Conservation (phyloP, 805 yeast genomes). For the Candida arabinofermentans region DNA sequence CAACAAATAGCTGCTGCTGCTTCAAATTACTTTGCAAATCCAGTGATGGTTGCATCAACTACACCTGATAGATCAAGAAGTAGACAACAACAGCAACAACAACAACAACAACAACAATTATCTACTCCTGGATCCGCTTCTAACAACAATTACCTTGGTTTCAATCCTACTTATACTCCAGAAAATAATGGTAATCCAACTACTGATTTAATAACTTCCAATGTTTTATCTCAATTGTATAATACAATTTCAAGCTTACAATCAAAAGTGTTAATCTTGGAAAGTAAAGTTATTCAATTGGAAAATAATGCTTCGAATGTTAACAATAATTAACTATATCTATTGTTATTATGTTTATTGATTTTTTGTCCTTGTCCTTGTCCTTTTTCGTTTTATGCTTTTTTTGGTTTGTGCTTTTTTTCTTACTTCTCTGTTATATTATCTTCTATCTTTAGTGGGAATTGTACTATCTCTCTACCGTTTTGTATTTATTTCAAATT, state of each 20-base stretch:
- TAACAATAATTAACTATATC: background rate
- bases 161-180: background rate
- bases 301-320: conserved; percentile 4
- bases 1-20: conserved; percentile 7
- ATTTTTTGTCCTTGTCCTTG: background rate
- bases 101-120: conserved; percentile 2
- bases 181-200: background rate
- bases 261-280: conserved; percentile 17
- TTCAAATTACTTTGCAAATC: background rate
- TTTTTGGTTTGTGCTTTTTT: background rate
- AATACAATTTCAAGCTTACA: conserved; percentile 19
- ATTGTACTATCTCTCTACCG: too few species aligned
- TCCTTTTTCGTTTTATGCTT: background rate
- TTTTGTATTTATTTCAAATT: background rate
- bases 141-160: background rate
- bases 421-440: background rate
- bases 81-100: conserved; percentile 1
- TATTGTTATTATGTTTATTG: background rate
- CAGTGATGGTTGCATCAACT: background rate
- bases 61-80: background rate
- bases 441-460: too few species aligned
- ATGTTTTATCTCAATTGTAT: conserved; percentile 9
- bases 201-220: background rate
- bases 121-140: background rate
- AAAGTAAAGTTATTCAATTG: conserved; percentile 15